A percentile compares a stretch with the other conserved stretches of the same genome.
Evolutionary conservation across 176 grass and related monocot species (phyloP).

Genomic region (Eragrostis curvula): DNA sequence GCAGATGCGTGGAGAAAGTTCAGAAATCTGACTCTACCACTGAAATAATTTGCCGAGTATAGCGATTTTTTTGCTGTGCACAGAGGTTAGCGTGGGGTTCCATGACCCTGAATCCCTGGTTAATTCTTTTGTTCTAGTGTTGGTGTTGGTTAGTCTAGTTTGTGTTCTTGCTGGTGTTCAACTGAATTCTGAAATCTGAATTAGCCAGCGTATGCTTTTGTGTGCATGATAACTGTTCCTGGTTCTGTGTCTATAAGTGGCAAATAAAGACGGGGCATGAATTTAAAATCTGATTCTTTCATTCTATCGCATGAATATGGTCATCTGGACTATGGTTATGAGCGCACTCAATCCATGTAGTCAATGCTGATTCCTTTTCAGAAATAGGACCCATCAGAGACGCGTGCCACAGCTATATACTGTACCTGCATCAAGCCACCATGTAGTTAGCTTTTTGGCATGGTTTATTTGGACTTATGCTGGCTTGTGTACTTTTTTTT

Average conservation of each 20-base stretch:
- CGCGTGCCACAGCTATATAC: too few relatives aligned
- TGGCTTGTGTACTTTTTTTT: too few relatives aligned
- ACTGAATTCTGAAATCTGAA: conserved; percentile 1
- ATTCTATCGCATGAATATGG: too few relatives aligned
- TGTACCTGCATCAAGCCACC: too few relatives aligned
- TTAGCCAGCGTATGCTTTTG: not conserved
- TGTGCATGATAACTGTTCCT: not conserved
- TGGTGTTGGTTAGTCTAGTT: not conserved
- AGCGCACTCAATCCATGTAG: not conserved
- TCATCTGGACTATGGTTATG: too few relatives aligned
- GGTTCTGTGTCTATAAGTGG: not conserved
- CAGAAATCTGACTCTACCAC: not conserved
- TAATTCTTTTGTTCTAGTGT: not conserved
- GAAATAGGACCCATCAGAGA: not conserved
- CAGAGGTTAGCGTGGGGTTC: too few relatives aligned
- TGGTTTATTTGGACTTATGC: too few relatives aligned
- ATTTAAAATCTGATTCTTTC: not conserved
- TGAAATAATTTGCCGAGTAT: not conserved
- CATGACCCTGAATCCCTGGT: not conserved
- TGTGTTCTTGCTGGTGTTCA: not conserved
- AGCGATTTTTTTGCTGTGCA: too few relatives aligned
- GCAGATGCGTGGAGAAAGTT: not conserved
- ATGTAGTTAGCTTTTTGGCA: too few relatives aligned
- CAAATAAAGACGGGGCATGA: not conserved
- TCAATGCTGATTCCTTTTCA: not conserved